Base-by-base conservation (phyloP, 306 rosid genomes). In the Luffa acutangula region DNA sequence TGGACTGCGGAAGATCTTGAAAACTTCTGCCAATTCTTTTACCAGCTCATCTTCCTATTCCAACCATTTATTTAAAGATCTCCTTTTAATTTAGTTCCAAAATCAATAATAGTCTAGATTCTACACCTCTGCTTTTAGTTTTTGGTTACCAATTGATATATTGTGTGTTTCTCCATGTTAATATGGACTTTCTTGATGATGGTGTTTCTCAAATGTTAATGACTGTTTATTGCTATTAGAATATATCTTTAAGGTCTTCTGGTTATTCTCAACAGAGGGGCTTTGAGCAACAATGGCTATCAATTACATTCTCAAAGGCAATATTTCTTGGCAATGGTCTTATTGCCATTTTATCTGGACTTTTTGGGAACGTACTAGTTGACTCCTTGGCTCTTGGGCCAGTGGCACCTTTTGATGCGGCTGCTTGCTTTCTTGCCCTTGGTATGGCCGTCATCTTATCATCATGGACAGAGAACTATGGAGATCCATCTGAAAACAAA, bases 391-490 rank as follows among this genome's bases (percentile, higher is more conserved):
- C 85, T 83, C 91, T 91, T 67, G 98, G 99, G 83, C 97, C 98
- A 15, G 97, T 95, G 78, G 91, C 99, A 31, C 99, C 99, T 82
- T 93, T 95, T 82, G 99, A 95, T 82, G 99, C 97, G 71, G 99
- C 99, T 87, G 87, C 97, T 11, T 93, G 97, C 87, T 93, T 95
- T 85, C 93, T 93, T 79, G 97, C 94, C 52, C 84, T 93, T 83
- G 97, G 99, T 79, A 90, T 93, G 99, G 89, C 89, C 77, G 2
- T 95, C 81, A 93, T 93, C 84, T 62, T 93, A 80, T 85, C 88
- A 78, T 77, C 97, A 15, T 95, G 99, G 99, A 58, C 90, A 57
- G 99, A 95, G 86, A 95, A 93, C 81, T 93, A 52, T 79, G 99
- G 97, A 41, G 96, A 95, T 78, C 82, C 96, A 73, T 87, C 97